phyloP scores from a whole-genome alignment of 495 filamentous ascomycete genomes.

The Lasiosphaeris hirsuta region DNA sequence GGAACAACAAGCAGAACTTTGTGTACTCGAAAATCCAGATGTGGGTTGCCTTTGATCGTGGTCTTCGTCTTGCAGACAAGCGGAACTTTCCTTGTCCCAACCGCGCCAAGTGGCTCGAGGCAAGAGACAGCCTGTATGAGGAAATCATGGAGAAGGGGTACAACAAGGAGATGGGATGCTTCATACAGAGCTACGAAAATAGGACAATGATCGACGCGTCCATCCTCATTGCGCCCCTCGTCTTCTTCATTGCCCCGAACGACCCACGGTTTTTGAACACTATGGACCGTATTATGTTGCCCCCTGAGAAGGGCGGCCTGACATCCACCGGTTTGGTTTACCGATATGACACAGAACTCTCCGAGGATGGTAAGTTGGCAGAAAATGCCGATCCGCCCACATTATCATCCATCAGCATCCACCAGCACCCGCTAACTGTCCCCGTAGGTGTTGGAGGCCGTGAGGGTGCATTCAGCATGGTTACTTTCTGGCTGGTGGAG shows the following conservation, averaged over 20 bases:
- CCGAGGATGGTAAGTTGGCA: constrained; percentile 58
- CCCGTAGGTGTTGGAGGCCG: constrained; percentile 62
- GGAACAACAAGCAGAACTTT: constrained; percentile 68
- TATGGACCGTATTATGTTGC: constrained; percentile 61
- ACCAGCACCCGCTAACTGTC: background rate
- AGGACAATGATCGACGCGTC: constrained; percentile 64
- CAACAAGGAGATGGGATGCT: constrained; percentile 60
- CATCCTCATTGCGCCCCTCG: constrained; percentile 67
- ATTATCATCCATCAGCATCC: background rate
- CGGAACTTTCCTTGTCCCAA: constrained; percentile 66
- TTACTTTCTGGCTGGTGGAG: constrained; percentile 75
- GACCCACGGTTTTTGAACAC: constrained; percentile 69
- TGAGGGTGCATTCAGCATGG: constrained; percentile 76
- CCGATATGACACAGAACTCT: constrained; percentile 61
- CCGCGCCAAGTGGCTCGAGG: constrained; percentile 56
- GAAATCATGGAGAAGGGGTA: constrained; percentile 69
- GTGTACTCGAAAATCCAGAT: constrained; percentile 73
- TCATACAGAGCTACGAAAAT: constrained; percentile 69
- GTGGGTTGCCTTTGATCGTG: constrained; percentile 73
- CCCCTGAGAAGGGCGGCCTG: constrained; percentile 67
- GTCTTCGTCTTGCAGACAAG: constrained; percentile 66
- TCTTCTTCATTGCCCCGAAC: constrained; percentile 72
- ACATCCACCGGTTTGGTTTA: constrained; percentile 69
- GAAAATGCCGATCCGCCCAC: background rate
- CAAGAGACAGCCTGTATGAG: constrained; percentile 63